Evolutionary conservation across 1,284 basidiomycete species (phyloP), one percentile per base, ranked within the genome.

Genomic region (Caloboletus firmus): DNA sequence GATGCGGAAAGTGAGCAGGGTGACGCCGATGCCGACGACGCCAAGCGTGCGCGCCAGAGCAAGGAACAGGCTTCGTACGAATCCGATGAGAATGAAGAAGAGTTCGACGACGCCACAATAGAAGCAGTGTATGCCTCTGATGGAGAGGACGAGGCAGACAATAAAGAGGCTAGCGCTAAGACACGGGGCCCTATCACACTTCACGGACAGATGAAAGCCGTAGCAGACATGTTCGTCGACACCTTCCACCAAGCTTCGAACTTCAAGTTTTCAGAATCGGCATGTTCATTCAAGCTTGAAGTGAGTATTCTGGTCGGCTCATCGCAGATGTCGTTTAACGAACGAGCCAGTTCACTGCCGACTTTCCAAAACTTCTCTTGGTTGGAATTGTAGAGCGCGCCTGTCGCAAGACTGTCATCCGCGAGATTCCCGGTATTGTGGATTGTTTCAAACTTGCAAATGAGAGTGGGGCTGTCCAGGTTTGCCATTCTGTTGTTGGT

Each of bases 351-450:
- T 88, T 89, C 69, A 69, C 75, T 20, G 77, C 83, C 43, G 78
- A 85, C 64, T 83, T 93, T 67, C 93, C 93, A 24, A 98, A 98
- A 73, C 79, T 98, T 37, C 78, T 98, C 31, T 81, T 98, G 34
- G 93, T 97, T 49, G 95, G 94, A 51, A 84, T 98, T 58, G 81
- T 97, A 52, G 95, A 98, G 72, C 81, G 87, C 54, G 85, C 87
- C 17, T 97, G 94, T 72, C 79, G 85, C 52, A 83, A 84, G 52
- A 89, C 93, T 3, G 79, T 98, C 58, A 79, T 98, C 54, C 91
- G 93, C 56, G 91, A 97, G 71, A 93, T 98, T 54, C 82, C 87
- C 9, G 85, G 87, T 24, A 95, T 98, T 65, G 81, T 81, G 4
- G 87, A 94, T 52, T 92, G 89, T 71, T 91, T 93, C 78, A 82